Evolutionary conservation across 2,329 filamentous ascomycete genomes (phyloP).

Genomic region (Aphanocladium album): DNA sequence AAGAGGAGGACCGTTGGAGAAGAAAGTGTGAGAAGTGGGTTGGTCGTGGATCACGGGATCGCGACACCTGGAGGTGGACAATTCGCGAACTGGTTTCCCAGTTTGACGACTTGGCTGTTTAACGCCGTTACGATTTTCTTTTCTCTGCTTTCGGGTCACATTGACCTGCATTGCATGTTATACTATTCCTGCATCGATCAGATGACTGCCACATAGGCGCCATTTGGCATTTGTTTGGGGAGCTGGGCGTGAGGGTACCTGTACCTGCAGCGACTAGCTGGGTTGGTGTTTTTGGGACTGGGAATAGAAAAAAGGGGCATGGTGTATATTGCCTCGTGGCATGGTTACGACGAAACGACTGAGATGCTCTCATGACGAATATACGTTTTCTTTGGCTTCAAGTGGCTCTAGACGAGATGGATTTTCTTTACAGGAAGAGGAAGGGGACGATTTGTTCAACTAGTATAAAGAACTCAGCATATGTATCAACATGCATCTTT

Average conservation of each 20-base stretch:
- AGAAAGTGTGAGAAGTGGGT: constrained; percentile 87
- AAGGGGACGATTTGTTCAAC: constrained; percentile 6
- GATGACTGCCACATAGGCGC: not conserved
- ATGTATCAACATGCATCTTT: constrained; percentile 13
- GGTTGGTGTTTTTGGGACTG: constrained; percentile 14
- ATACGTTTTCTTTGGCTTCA: constrained; percentile 10
- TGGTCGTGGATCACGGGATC: constrained; percentile 49
- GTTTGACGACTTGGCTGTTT: constrained; percentile 34
- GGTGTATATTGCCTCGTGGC: constrained; percentile 15
- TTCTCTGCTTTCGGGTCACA: constrained; percentile 12
- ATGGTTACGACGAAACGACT: constrained; percentile 26
- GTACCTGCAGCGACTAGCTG: constrained; percentile 13
- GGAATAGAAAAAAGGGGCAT: constrained; percentile 21
- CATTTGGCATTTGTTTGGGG: constrained; percentile 6
- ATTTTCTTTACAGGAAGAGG: not conserved
- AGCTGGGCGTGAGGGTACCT: constrained; percentile 8
- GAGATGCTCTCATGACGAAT: constrained; percentile 22
- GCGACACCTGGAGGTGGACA: constrained; percentile 71
- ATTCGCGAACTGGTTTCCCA: constrained; percentile 55
- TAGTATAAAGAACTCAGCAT: constrained; percentile 8
- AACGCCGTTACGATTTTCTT: constrained; percentile 17
- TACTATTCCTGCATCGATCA: not conserved
- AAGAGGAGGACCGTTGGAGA: constrained; percentile 89
- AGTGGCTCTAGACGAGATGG: constrained; percentile 8
- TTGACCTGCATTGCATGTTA: not conserved